Evolutionary conservation across 2,329 filamentous ascomycete genomes (phyloP), one percentile per base, ranked within the genome.

Genomic region (Fusarium annulatum): DNA sequence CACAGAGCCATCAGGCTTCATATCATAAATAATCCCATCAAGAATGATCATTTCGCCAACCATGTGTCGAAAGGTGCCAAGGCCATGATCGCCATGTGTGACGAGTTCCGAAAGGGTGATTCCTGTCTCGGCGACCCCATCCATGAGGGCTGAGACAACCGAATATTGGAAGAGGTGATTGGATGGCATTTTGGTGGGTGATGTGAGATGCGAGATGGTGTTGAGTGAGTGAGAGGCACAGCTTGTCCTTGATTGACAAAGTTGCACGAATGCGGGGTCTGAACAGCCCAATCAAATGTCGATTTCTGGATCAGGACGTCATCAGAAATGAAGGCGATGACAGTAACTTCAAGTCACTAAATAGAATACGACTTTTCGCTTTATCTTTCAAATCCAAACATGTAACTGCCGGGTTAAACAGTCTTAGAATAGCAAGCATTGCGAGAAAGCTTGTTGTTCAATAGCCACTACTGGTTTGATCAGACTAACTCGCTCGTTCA

Each of bases 51-150:
- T 76, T 19, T 76, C 73, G 2, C 73, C 73, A 6, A 58, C 61
- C 73, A 76, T 76, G 16, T 73, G 58, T 28, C 64, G 67, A 60
- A 76, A 76, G 15, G 73, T 76, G n/a, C 73, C 73, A 5, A 76
- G 64, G 5, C 73, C 73, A 7, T 74, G 70, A 12, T 72, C 48
- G 11, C 73, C 73, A 19, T 64, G 56, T 4, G 41, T n/a, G 28
- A 73, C 45, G 1, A 75, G 69, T 4, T 73, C 60, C 5, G 42
- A 61, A 28, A 75, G 48, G 9, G 63, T 43, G 7, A 75, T 60
- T 15, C 73, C 73, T 9, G 73, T 64, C 41, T 64, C 61, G 12
- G 73, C 73, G 6, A 75, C 73, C 4, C 73, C 73, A 48, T 75
- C 73, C 59, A 75, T 73, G 12, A 75, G 63, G 16, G 73, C 73